Percentiles rank a stretch among this genome's conserved stretches.
Conservation (phyloP, 352 stramenopile genomes). For the Globisporangium nodosum region DNA sequence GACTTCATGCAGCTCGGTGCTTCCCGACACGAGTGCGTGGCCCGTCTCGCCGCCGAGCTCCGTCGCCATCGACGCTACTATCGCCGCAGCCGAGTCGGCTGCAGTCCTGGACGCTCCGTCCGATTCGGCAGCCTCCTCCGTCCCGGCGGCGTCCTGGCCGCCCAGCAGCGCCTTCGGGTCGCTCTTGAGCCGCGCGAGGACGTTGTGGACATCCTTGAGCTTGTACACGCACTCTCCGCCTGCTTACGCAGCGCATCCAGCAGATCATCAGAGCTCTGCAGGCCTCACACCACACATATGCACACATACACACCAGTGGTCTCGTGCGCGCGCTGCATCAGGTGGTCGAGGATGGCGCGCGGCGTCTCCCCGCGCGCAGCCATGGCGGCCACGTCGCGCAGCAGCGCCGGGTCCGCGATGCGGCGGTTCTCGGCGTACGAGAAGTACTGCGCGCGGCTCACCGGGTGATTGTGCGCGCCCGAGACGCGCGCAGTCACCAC, state of each 20-base stretch:
- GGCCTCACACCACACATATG: not conserved
- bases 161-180: not conserved
- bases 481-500: not conserved
- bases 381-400: not conserved
- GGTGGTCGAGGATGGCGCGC: not conserved
- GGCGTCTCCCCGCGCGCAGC: not conserved
- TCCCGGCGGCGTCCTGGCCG: not conserved
- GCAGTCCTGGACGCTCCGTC: not conserved
- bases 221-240: conserved; percentile 9
- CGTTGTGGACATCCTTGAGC: conserved; percentile 9
- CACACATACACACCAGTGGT: not conserved
- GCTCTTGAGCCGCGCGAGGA: conserved; percentile 7
- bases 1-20: not conserved
- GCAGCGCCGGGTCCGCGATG: conserved; percentile 3
- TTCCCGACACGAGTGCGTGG: not conserved
- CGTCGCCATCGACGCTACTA: not conserved
- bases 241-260: not conserved
- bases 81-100: too few species aligned
- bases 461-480: conserved; percentile 10
- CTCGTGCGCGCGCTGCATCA: not conserved
- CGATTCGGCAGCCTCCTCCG: not conserved
- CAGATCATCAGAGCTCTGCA: not conserved
- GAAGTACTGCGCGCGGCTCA: conserved; percentile 4
- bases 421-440: conserved; percentile 8
- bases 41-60: not conserved